These are phyloP conservation scores for Salvia rosmarinus DNA, from an alignment of 257 asterid genomes.

Conservation along the genomic window DNA sequence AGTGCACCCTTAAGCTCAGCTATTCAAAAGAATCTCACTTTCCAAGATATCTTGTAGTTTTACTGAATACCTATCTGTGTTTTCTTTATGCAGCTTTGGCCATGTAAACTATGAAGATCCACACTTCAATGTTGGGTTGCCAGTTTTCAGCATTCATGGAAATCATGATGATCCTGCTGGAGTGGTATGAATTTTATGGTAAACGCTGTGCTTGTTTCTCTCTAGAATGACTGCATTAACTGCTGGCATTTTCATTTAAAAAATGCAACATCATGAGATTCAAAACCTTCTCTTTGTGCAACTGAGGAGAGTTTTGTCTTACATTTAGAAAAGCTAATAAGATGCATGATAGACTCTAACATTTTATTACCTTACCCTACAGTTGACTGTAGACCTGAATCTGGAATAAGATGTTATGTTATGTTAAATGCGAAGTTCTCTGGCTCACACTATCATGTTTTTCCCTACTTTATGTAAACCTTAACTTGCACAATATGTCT, in stretches of 20 bases:
- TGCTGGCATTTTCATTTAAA: conserved; percentile 19
- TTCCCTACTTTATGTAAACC: neutral
- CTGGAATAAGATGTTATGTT: neutral
- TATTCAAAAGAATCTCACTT: neutral
- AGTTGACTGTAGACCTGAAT: conserved; percentile 22
- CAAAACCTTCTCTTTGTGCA: conserved; percentile 17
- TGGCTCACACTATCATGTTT: neutral
- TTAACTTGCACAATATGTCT: conserved; percentile 8
- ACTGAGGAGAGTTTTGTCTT: conserved; percentile 17
- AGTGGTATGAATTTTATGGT: conserved; percentile 84
- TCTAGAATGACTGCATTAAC: conserved; percentile 22
- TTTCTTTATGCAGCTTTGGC: conserved; percentile 70
- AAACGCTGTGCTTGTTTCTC: conserved; percentile 42
- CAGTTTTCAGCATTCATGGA: conserved; percentile 99
- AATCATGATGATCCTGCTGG: conserved; percentile 99
- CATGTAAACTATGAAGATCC: conserved; percentile 99
- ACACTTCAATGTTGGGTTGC: conserved; percentile 98
- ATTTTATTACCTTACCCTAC: conserved; percentile 18
- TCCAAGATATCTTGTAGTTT: conserved; percentile 6
- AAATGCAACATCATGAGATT: conserved; percentile 3
- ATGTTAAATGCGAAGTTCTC: conserved; percentile 10
- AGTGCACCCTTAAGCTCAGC: conserved; percentile 13
- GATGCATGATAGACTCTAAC: conserved; percentile 25
- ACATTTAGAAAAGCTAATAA: conserved; percentile 7
- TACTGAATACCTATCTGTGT: conserved; percentile 14